Evolutionary conservation across 2,329 filamentous ascomycete genomes (phyloP), one percentile per base, ranked within the genome.

Genomic region (Chaetothyriales sp.): DNA sequence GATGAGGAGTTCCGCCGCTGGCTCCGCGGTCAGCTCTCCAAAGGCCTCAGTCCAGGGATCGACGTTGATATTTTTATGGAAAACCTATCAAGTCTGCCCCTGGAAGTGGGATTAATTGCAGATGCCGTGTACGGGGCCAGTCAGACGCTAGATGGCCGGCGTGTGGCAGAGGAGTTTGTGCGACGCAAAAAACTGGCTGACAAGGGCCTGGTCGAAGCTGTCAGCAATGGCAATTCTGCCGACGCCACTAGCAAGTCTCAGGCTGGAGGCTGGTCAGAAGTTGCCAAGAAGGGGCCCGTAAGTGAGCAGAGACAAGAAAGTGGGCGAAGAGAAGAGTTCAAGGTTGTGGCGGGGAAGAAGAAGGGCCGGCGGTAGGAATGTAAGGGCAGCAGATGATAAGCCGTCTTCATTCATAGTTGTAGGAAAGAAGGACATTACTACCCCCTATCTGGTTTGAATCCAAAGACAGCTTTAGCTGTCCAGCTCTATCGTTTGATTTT

Each of bases 1-100:
- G 80, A 86, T 65, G 89, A 94, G 43, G 92, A 96, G 66, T 93
- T 98, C 66, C 83, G 81, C 63, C 95, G 93, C 68, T 98, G 92
- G 92, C 80, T 89, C 18, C 80, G 84, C 60, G 76, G 80, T 50
- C 83, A 92, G 64, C 73, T 98, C 56, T 76, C 78, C 51, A 83
- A 86, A 52, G 88, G 89, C 46, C 65, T 86, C 51, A 80, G 80
- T 63, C 74, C 75, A 65, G 73, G 73, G 55, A 84, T 84, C 57
- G 79, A 80, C 70, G 77, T 86, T 55, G 83, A 94, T 51, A 79
- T 81, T 46, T 93, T 96, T 64, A 82, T 92, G 49, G 76, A 80
- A 50, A 81, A 79, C 51, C 77, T 96, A 44, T 73, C 86, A 46
- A 77, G 77, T 53, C 80, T 95, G 54, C 88, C 88, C 0, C 73